phyloP scores from a whole-genome alignment of 192 early-diverging fungal species.

The Linnemannia hyalina region DNA sequence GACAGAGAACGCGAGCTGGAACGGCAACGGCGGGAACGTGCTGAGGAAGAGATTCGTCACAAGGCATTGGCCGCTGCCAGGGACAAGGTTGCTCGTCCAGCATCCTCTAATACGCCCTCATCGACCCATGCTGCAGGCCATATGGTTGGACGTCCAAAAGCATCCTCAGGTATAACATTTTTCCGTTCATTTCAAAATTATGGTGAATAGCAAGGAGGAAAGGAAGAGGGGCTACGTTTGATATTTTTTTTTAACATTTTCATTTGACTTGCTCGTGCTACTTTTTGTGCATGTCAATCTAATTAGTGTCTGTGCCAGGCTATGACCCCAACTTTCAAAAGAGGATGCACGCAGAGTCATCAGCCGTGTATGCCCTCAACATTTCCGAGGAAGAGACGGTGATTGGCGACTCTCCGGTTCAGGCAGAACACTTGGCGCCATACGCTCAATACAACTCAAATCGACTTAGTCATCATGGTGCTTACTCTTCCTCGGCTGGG shows the following conservation, averaged over 20 bases:
- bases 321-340: conserved; percentile 14
- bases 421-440: background rate
- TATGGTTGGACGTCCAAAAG: conserved; percentile 32
- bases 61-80: background rate
- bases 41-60: background rate
- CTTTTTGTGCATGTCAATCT: too few relatives aligned
- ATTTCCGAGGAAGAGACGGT: conserved; percentile 46
- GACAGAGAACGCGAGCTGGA: background rate
- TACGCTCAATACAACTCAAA: background rate
- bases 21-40: too few relatives aligned
- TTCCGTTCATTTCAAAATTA: background rate
- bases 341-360: conserved; percentile 24
- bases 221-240: background rate
- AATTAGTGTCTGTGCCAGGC: conserved; percentile 24
- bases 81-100: background rate
- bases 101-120: background rate
- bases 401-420: conserved; percentile 16
- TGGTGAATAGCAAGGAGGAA: background rate
- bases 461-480: background rate
- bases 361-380: conserved; percentile 15
- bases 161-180: conserved; percentile 33
- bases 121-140: conserved; percentile 13
- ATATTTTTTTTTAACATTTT: background rate
- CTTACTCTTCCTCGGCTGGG: background rate
- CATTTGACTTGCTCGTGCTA: background rate